These are phyloP conservation scores for Begonia masoniana DNA, from an alignment of 306 rosid species.

Conservation along the genomic window DNA sequence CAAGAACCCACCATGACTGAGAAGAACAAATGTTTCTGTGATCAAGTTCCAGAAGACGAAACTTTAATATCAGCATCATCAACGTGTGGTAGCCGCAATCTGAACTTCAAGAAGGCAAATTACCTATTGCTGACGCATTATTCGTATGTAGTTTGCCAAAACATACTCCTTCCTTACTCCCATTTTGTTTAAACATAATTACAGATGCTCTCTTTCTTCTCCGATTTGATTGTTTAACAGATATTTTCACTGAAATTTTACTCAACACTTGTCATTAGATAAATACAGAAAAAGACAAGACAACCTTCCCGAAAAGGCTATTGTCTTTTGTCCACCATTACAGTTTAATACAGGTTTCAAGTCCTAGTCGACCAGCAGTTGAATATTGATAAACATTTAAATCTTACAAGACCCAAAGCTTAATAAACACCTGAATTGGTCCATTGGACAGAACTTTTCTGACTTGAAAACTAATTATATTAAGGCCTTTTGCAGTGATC, in stretches of 20 bases:
- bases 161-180: no score
- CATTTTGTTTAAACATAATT: no score
- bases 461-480: no score
- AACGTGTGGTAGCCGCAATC: not conserved
- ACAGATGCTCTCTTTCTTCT: not conserved
- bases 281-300: constrained; percentile 5
- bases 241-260: constrained; percentile 3
- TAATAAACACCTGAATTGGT: no score
- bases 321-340: not conserved
- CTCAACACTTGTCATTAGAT: constrained; percentile 4
- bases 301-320: not conserved
- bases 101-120: not conserved
- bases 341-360: not conserved
- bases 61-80: not conserved
- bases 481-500: no score
- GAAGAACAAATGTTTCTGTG: not conserved
- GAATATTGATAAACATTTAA: no score
- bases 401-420: no score
- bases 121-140: not conserved
- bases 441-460: no score
- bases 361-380: not conserved
- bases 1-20: not conserved
- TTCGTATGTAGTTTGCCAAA: no score
- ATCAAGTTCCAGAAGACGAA: not conserved
- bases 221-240: not conserved